phyloP scores from a whole-genome alignment of 2,329 filamentous ascomycete species.

The Chaetomiaceae sp. region DNA sequence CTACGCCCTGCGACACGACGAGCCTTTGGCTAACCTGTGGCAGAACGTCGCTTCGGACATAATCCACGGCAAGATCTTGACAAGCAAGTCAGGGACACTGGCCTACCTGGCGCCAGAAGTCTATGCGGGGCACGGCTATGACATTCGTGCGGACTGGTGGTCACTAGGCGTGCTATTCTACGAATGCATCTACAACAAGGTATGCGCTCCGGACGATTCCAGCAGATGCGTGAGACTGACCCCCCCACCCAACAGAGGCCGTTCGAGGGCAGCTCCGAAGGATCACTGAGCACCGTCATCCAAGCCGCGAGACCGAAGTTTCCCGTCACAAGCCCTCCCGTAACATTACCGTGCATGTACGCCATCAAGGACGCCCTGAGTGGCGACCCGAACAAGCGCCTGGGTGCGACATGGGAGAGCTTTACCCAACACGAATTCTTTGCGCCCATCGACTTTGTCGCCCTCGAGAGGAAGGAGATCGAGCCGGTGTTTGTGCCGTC shows the following conservation, averaged over 20 bases:
- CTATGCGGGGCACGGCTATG: constrained; percentile 84
- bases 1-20: neutral
- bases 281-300: constrained; percentile 73
- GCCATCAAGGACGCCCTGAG: constrained; percentile 82
- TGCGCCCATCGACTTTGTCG: constrained; percentile 74
- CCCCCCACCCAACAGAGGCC: constrained; percentile 60
- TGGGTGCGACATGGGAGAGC: constrained; percentile 80
- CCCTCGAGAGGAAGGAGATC: constrained; percentile 79
- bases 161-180: constrained; percentile 97
- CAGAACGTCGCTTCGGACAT: constrained; percentile 97
- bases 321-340: constrained; percentile 86
- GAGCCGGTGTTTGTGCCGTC: constrained; percentile 90
- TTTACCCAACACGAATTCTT: constrained; percentile 92
- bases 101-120: constrained; percentile 96
- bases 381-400: constrained; percentile 70
- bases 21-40: constrained; percentile 11
- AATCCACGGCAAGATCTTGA: constrained; percentile 72
- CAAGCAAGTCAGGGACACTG: constrained; percentile 93
- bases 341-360: constrained; percentile 81
- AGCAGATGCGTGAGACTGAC: constrained; percentile 19
- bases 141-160: constrained; percentile 95
- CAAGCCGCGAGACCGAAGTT: constrained; percentile 77
- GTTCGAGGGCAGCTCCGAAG: constrained; percentile 85
- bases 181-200: constrained; percentile 99
- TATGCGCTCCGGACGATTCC: constrained; percentile 35